Percentiles rank a stretch among this genome's conserved stretches.
These are phyloP conservation scores for Fusarium mundagurra DNA, from an alignment of 2,329 filamentous ascomycete genomes.

Conservation along the genomic window DNA sequence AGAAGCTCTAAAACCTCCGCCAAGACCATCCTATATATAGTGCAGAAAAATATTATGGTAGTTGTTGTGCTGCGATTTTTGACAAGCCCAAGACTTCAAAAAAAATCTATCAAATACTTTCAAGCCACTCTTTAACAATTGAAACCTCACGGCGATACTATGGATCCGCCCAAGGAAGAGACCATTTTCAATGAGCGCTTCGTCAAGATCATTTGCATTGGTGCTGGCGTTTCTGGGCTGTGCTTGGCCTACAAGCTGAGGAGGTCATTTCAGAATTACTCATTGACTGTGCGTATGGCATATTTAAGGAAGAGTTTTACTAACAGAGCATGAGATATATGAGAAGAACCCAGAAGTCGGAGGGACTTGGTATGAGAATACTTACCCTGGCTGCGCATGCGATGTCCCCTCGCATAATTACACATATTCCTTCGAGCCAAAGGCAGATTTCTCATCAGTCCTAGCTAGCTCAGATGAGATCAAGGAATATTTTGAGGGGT, in stretches of 20 bases:
- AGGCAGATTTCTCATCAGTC: conserved; percentile 3
- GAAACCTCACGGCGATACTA: too few species aligned
- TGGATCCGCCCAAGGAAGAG: conserved; percentile 4
- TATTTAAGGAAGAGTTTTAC: rapidly evolving
- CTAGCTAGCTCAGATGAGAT: conserved; percentile 1
- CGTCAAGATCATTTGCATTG: conserved; percentile 21
- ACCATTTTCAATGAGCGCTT: conserved; percentile 13
- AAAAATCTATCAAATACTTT: too few species aligned
- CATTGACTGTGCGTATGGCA: neutral
- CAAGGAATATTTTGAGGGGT: neutral
- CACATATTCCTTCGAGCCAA: conserved; percentile 14
- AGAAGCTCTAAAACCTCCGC: neutral
- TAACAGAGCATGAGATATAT: neutral
- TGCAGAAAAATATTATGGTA: too few species aligned
- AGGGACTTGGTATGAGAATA: conserved; percentile 13
- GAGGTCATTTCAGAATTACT: conserved; percentile 5
- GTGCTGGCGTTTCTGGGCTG: conserved; percentile 19
- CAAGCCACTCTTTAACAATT: too few species aligned
- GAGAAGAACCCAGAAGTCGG: conserved; percentile 7
- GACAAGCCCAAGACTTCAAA: too few species aligned
- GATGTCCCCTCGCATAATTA: conserved; percentile 11
- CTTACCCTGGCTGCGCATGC: conserved; percentile 4
- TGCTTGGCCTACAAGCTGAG: conserved; percentile 14
- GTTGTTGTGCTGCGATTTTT: rapidly evolving
- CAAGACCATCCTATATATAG: too few species aligned